Base-by-base conservation (phyloP, 1,284 basidiomycete species). In the Megacollybia platyphylla region DNA sequence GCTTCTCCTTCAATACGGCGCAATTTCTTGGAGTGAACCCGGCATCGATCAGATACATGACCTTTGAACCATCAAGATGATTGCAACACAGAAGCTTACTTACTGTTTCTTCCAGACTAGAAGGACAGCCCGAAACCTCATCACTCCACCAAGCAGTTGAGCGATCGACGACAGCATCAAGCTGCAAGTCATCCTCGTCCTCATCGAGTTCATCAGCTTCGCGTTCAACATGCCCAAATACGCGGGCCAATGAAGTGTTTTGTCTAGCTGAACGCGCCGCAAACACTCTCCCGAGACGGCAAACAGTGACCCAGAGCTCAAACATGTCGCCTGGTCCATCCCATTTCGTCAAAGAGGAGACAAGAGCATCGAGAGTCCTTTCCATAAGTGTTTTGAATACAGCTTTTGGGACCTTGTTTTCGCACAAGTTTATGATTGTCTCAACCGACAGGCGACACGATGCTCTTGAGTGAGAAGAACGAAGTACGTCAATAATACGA, bases 91-190 rank as follows among this genome's bases (percentile, higher is more conserved):
- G 18, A 28, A 3, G 11, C 11, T 6, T 28, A 11, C 36, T 13
- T 13, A 40, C 39, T 0, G 70, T 73, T 50, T 76, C 73, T 46
- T 70, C 71, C 8, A 74, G 56, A 9, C 57, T 57, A 3, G 70
- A 70, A 1, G 72, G 72, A 42, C 66, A 68, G 2, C 72, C 71
- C 24, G 68, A 68, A 43, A 69, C 56, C 35, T 65, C 59, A 46
- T 76, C 71, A 13, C 57, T 56, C 69, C 71, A 74, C 70, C 71
- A 73, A 2, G 71, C 67, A 8, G 60, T 52, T 7, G 70, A 71
- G 5, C 54, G 52, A 43, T 63, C 57, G 4, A 68, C 65, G 10
- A 61, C 61, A 7, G 57, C 49, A 39, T 57, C 63, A n/a, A 51
- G 42, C 48, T 63, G 48, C 13, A 50, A 42, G 0, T 45, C 46